Base-by-base conservation (phyloP, 202 grass and related monocot species). In the Dendrocalamus latiflorus region DNA sequence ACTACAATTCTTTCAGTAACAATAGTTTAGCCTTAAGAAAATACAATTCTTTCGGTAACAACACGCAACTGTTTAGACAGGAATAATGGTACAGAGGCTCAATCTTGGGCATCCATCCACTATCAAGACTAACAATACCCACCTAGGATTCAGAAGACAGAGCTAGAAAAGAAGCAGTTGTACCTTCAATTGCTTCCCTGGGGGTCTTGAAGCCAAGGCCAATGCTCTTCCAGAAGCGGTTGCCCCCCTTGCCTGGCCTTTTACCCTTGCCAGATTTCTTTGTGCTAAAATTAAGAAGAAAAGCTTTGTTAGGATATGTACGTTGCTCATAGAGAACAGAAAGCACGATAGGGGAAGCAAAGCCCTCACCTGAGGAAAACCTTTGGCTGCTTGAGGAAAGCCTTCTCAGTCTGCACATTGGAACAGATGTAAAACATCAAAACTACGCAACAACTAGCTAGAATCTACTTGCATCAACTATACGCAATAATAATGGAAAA, bases 181-280 rank as follows among this genome's bases (percentile, higher is more conserved):
- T 75, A 97, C 92, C 94, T 75, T 93, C 95, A 47, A 93, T 91
- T 42, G 95, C 95, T 70, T 98, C 95, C 57, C 87, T 94, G 6
- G 92, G 90, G 74, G 90, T 98, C 84, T 98, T 94, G 85, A 98
- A 98, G n/a, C 95, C 92, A 77, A 98, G 95, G 15, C 90, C 92
- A 84, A 94, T 84, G 45, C 50, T 98, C 86, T 98, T 98, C 95
- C 92, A 94, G 88, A 91, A 98, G 12, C 92, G 84, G 86, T 93
- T 98, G 59, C 95, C 92, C 36, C 88, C 95, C 82, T 98, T 98
- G 6, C 92, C 92, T 3, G 95, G 95, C 79, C 78, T 94, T 76
- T 97, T 94, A 17, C 86, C 90, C 78, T 94, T 93, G 41, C 83
- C 88, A 36, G 88, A 76, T 66, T 94, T 98, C 80, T 98, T 98